Percentiles rank a stretch among this genome's conserved stretches.
These are phyloP conservation scores for Fusarium foetens DNA, from an alignment of 2,329 filamentous ascomycete genomes.

Conservation along the genomic window DNA sequence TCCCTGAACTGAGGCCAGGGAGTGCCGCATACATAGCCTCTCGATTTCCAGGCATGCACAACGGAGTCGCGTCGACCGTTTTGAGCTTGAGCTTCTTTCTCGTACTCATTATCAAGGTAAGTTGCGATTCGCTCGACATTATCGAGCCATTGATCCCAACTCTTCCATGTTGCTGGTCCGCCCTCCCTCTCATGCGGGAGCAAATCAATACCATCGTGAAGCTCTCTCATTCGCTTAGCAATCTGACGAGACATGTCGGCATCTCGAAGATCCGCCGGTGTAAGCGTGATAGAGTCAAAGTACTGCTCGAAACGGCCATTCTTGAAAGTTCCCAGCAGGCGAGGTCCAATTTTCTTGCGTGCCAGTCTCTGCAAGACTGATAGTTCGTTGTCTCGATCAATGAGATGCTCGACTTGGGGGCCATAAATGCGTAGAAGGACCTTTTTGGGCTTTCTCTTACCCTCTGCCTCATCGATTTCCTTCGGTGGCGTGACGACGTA, in stretches of 20 bases:
- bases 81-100: slow-evolving; percentile 49
- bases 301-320: slow-evolving; percentile 98
- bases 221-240: slow-evolving; percentile 95
- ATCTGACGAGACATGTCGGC: slow-evolving; percentile 90
- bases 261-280: slow-evolving; percentile 77
- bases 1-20: slow-evolving; percentile 82
- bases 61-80: slow-evolving; percentile 40
- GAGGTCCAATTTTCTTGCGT: slow-evolving; percentile 91
- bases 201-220: slow-evolving; percentile 93
- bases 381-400: slow-evolving; percentile 91
- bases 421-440: slow-evolving; percentile 92
- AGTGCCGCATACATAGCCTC: slow-evolving; percentile 82
- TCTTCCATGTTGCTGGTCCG: slow-evolving; percentile 87
- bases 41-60: slow-evolving; percentile 69
- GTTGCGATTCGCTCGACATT: slow-evolving; percentile 70
- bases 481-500: slow-evolving; percentile 90
- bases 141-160: slow-evolving; percentile 92
- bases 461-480: slow-evolving; percentile 58
- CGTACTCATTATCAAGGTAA: slow-evolving; percentile 68
- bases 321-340: slow-evolving; percentile 88
- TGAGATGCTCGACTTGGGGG: slow-evolving; percentile 93
- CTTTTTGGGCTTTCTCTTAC: slow-evolving; percentile 67
- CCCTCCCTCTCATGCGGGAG: slow-evolving; percentile 79
- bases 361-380: slow-evolving; percentile 86
- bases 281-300: slow-evolving; percentile 85